Evolutionary conservation across 2,329 filamentous ascomycete species (phyloP).

Genomic region (Allantophomopsis cytisporea): DNA sequence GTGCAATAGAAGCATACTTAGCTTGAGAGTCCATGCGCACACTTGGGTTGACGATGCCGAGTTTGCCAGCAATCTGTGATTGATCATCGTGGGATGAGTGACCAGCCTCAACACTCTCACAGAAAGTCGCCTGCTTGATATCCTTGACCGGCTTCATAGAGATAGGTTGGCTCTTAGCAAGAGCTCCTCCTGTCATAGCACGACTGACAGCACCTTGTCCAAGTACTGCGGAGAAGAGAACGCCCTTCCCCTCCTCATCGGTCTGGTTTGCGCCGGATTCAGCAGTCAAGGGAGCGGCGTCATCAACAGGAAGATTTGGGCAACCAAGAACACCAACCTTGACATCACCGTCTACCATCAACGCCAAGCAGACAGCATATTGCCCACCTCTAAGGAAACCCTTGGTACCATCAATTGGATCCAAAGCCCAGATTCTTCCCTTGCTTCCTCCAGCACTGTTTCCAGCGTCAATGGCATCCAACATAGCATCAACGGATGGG

Average conservation of each 20-base stretch:
- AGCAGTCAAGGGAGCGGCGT: constrained; percentile 55
- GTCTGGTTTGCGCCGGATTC: constrained; percentile 63
- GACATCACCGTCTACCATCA: constrained; percentile 88
- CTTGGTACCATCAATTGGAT: constrained; percentile 96
- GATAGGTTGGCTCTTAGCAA: constrained; percentile 49
- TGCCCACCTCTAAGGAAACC: constrained; percentile 93
- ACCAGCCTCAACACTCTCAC: constrained; percentile 87
- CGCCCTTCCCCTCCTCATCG: constrained; percentile 64
- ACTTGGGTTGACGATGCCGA: constrained; percentile 80
- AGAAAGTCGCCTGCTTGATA: constrained; percentile 76
- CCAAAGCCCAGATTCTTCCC: constrained; percentile 88
- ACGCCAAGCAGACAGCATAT: constrained; percentile 86
- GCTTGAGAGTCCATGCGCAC: constrained; percentile 97
- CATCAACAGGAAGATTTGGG: constrained; percentile 85
- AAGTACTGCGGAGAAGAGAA: constrained; percentile 74
- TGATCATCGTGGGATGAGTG: constrained; percentile 88
- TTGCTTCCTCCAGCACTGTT: constrained; percentile 56
- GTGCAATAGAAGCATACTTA: constrained; percentile 91
- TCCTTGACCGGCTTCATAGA: constrained; percentile 66
- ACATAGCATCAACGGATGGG: constrained; percentile 49
- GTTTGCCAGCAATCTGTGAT: constrained; percentile 65
- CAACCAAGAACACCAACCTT: constrained; percentile 91
- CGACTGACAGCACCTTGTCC: constrained; percentile 73
- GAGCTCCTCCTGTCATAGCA: constrained; percentile 43
- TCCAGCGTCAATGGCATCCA: constrained; percentile 53